A percentile compares a stretch with the other conserved stretches of the same genome.
Evolutionary conservation across 805 yeast species (phyloP).

Genomic region (Candida ulmi): DNA sequence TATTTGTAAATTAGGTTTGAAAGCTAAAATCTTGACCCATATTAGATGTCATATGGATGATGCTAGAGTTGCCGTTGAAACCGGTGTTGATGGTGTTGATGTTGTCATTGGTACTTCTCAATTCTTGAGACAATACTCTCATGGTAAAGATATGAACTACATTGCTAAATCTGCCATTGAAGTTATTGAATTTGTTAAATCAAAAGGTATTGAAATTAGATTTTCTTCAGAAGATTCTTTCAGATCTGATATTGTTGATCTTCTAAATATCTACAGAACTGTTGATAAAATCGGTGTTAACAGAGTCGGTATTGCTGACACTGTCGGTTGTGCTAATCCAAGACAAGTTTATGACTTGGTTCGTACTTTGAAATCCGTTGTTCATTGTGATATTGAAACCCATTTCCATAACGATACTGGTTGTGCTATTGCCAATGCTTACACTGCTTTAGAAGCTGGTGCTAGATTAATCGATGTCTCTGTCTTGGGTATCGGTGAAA

Average conservation of each 20-base stretch:
- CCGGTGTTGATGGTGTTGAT: conserved; percentile 99
- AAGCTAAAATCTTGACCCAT: conserved; percentile 93
- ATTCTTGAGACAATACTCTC: conserved; percentile 89
- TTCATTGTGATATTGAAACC: conserved; percentile 94
- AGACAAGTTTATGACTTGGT: conserved; percentile 97
- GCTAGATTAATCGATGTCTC: conserved; percentile 93
- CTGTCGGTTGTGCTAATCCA: conserved; percentile 99
- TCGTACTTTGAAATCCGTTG: conserved; percentile 88
- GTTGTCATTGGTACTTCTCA: conserved; percentile 97
- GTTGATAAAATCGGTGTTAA: conserved; percentile 97
- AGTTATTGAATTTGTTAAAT: conserved; percentile 95
- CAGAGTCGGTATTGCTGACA: conserved; percentile 98
- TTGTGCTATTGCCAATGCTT: conserved; percentile 97
- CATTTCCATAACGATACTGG: conserved; percentile 99
- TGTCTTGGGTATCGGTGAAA: conserved; percentile 96
- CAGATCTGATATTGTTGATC: conserved; percentile 93
- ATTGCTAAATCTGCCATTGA: conserved; percentile 94
- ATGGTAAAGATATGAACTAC: conserved; percentile 98
- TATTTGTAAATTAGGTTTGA: conserved; percentile 92
- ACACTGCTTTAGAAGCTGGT: conserved; percentile 97
- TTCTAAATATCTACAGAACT: conserved; percentile 91
- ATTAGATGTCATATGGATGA: conserved; percentile 99
- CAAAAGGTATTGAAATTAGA: conserved; percentile 94
- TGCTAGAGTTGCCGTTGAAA: conserved; percentile 93
- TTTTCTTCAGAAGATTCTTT: conserved; percentile 96